A percentile compares a stretch with the other conserved stretches of the same genome.
Conservation (phyloP, 441 rosid genomes). For the Lepidium campestre region DNA sequence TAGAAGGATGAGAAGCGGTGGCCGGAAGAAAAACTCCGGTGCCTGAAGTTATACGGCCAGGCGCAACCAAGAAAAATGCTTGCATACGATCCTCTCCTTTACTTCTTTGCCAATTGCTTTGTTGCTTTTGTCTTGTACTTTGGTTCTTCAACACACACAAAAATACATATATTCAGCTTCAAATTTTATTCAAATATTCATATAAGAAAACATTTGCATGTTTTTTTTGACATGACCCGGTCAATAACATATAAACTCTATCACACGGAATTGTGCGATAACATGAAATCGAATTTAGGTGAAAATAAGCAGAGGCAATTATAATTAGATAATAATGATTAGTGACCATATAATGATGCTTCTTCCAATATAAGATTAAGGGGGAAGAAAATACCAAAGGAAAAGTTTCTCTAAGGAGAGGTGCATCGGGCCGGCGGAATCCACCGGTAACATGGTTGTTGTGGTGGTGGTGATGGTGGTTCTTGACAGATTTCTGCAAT, state of each 20-base stretch:
- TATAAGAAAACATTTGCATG: no score
- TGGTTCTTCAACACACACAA: conserved; percentile 20
- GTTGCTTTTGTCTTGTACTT: conserved; percentile 27
- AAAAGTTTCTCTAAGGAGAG: not conserved
- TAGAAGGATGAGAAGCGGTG: conserved; percentile 28
- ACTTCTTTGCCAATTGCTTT: conserved; percentile 28
- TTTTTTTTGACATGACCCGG: no score
- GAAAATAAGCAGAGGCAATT: no score
- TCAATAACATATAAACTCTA: no score
- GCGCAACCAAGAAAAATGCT: conserved; percentile 67
- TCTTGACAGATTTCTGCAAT: conserved; percentile 11
- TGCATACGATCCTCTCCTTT: conserved; percentile 68
- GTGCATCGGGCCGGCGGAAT: not conserved
- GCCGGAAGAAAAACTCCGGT: conserved; percentile 91
- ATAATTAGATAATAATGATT: no score
- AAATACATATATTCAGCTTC: not conserved
- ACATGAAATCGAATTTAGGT: no score
- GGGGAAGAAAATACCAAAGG: conserved; percentile 10
- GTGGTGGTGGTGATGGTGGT: not conserved
- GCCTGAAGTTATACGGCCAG: conserved; percentile 52
- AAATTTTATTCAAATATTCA: not conserved
- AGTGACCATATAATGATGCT: no score
- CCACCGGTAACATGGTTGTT: not conserved
- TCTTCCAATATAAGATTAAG: no score
- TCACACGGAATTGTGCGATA: no score